A percentile compares a stretch with the other conserved stretches of the same genome.
Evolutionary conservation across 495 filamentous ascomycete genomes (phyloP).

Genomic region (Lasiosphaeris hirsuta): DNA sequence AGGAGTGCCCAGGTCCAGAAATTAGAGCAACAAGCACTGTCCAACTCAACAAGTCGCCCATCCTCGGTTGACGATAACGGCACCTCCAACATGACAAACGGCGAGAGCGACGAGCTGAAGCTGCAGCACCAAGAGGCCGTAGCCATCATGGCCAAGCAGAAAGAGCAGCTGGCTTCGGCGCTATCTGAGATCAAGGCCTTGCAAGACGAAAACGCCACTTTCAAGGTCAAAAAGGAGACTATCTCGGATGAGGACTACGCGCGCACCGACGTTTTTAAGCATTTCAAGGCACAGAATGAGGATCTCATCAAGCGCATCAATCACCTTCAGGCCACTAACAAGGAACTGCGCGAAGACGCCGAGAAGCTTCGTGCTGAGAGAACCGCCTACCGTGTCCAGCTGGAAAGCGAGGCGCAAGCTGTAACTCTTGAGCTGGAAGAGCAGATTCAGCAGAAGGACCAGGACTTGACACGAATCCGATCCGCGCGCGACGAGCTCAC

Average conservation of each 20-base stretch:
- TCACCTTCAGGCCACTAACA: conserved; percentile 83
- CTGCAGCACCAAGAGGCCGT: conserved; percentile 65
- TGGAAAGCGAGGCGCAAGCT: conserved; percentile 73
- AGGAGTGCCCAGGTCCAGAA: conserved; percentile 88
- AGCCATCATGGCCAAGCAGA: conserved; percentile 73
- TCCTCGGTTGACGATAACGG: conserved; percentile 53
- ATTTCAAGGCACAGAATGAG: conserved; percentile 82
- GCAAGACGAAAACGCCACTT: conserved; percentile 71
- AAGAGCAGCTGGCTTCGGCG: conserved; percentile 76
- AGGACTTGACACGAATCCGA: conserved; percentile 80
- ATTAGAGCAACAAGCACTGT: conserved; percentile 82
- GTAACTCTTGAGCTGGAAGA: conserved; percentile 71
- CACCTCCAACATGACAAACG: conserved; percentile 53
- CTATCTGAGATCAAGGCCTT: conserved; percentile 76
- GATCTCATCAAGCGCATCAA: conserved; percentile 90
- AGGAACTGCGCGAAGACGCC: conserved; percentile 77
- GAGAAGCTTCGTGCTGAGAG: conserved; percentile 81
- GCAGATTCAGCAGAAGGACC: conserved; percentile 75
- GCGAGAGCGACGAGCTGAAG: conserved; percentile 57
- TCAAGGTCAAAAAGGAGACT: conserved; percentile 53
- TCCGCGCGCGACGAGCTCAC: conserved; percentile 76
- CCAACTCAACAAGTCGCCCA: conserved; percentile 52
- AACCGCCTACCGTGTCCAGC: conserved; percentile 69
- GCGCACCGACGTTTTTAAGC: conserved; percentile 87
- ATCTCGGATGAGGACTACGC: conserved; percentile 92